Percentiles rank a stretch among this genome's conserved stretches.
phyloP scores from a whole-genome alignment of 768 basidiomycete genomes.

The Podaxis carcinomalis region DNA sequence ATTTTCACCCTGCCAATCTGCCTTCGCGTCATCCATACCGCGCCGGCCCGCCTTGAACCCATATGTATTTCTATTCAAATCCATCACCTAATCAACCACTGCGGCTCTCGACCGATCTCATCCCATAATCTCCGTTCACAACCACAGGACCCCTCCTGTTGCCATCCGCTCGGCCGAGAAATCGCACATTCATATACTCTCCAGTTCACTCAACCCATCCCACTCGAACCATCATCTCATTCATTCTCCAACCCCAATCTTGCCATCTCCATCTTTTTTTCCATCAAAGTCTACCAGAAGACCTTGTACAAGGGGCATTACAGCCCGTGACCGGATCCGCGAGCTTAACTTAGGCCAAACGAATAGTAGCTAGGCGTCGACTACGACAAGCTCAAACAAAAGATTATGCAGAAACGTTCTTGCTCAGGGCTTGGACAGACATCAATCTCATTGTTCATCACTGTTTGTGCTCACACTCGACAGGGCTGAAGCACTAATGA shows the following conservation, averaged over 20 bases:
- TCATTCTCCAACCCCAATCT: too few relatives aligned
- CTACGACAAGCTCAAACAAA: background rate
- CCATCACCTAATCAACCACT: background rate
- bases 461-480: background rate
- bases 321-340: background rate
- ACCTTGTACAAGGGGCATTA: background rate
- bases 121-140: background rate
- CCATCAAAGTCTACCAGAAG: background rate
- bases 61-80: background rate
- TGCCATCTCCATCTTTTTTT: background rate
- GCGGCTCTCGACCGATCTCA: background rate
- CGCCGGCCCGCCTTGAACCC: constrained; percentile 2
- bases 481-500: background rate
- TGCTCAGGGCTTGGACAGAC: background rate
- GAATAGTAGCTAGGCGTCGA: background rate
- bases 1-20: background rate
- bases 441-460: background rate
- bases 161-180: background rate
- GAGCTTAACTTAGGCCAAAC: background rate
- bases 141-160: background rate
- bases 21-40: background rate
- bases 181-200: background rate
- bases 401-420: too few relatives aligned
- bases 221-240: background rate
- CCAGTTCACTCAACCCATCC: too few relatives aligned